Conservation (phyloP, 192 early-diverging fungal genomes). For the Mortierella antarctica region DNA sequence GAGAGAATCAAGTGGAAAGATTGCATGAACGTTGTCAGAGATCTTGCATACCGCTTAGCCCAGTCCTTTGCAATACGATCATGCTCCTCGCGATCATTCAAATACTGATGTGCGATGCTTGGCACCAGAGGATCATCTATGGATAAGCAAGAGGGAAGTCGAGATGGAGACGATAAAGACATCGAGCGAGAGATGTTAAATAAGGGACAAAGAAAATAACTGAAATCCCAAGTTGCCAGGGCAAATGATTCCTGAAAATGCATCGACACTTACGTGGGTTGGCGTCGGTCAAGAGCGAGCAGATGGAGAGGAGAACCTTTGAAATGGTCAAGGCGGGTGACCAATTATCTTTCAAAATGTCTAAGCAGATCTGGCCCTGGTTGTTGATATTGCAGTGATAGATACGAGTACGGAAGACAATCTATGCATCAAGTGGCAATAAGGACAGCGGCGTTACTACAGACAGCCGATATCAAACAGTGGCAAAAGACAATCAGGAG, state of each 20-base stretch:
- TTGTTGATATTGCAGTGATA: constrained; percentile 98
- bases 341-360: constrained; percentile 98
- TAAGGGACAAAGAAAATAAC: neutral
- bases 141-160: neutral
- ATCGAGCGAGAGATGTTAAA: neutral
- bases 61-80: constrained; percentile 92
- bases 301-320: constrained; percentile 95
- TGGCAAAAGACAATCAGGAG: neutral
- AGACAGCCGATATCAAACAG: neutral
- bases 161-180: neutral
- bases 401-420: constrained; percentile 91
- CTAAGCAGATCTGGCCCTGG: constrained; percentile 91
- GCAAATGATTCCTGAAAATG: neutral
- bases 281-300: constrained; percentile 92
- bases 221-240: neutral
- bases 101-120: constrained; percentile 90
- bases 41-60: constrained; percentile 79
- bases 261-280: constrained; percentile 80
- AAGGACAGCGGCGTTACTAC: neutral
- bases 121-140: constrained; percentile 92
- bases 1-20: too few species aligned
- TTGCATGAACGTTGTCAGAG: too few species aligned
- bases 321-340: constrained; percentile 94
- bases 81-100: constrained; percentile 87
- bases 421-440: constrained; percentile 52